Conservation (phyloP, 306 rosid genomes). For the Phaseolus lunatus region DNA sequence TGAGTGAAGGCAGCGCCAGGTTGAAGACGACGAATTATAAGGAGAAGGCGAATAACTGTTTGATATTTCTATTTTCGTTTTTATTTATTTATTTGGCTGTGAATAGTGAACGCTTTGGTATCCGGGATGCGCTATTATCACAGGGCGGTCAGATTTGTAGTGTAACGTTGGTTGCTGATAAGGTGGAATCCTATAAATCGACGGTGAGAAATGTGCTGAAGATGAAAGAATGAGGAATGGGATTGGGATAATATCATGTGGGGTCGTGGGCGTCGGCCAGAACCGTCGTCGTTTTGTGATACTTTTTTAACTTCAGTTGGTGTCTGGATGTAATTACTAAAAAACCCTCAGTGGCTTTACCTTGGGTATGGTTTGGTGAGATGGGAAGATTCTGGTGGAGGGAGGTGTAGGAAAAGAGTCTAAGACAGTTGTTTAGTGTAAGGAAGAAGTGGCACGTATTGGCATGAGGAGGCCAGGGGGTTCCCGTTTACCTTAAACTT, state of each 20-base stretch:
- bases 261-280: conserved; percentile 43
- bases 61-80: neutral
- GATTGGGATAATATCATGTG: conserved; percentile 18
- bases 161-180: conserved; percentile 49
- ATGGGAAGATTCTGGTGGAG: conserved; percentile 45
- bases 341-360: conserved; percentile 15
- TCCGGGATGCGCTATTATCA: neutral
- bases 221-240: conserved; percentile 31
- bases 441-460: conserved; percentile 50
- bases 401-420: conserved; percentile 42
- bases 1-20: conserved; percentile 37
- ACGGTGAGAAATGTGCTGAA: conserved; percentile 44
- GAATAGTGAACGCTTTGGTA: conserved; percentile 46
- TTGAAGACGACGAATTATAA: conserved; percentile 39
- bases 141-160: conserved; percentile 25
- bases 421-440: conserved; percentile 21
- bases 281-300: conserved; percentile 54
- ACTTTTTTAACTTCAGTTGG: neutral
- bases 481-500: neutral
- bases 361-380: conserved; percentile 20
- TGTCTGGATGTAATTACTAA: conserved; percentile 15
- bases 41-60: neutral
- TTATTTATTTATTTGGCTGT: conserved; percentile 43
- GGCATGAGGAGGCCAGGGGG: neutral
- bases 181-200: conserved; percentile 42